Evolutionary conservation across 2,329 filamentous ascomycete genomes (phyloP).

Genomic region (Pyrenophora graminea): DNA sequence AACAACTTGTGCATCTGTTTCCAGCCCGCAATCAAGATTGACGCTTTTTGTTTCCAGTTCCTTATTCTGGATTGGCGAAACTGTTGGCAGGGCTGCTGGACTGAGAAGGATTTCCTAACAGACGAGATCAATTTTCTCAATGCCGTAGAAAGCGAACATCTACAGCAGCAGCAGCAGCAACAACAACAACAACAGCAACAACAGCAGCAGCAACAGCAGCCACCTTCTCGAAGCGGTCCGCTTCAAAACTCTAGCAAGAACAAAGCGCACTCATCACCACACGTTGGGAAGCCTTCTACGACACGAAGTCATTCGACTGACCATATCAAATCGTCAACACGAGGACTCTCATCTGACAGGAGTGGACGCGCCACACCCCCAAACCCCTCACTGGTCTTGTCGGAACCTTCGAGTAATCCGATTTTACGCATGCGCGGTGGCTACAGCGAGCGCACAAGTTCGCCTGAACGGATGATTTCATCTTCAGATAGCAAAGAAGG

Average conservation of each 20-base stretch:
- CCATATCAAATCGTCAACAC: slow-evolving; percentile 31
- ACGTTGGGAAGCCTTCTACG: slow-evolving; percentile 32
- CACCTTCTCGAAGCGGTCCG: slow-evolving; percentile 33
- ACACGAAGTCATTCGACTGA: slow-evolving; percentile 40
- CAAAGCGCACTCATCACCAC: slow-evolving; percentile 34
- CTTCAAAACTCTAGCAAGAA: slow-evolving; percentile 28
- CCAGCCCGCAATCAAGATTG: slow-evolving; percentile 95
- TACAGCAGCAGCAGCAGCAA: slow-evolving; percentile 4
- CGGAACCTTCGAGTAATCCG: slow-evolving; percentile 31
- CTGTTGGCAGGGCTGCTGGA: slow-evolving; percentile 96
- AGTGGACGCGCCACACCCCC: slow-evolving; percentile 41
- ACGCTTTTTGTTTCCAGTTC: slow-evolving; percentile 93
- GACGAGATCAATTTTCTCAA: slow-evolving; percentile 41
- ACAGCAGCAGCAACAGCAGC: slow-evolving; percentile 17
- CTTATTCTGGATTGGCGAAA: slow-evolving; percentile 93
- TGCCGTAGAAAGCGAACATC: slow-evolving; percentile 20
- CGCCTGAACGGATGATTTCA: slow-evolving; percentile 35
- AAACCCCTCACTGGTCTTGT: slow-evolving; percentile 25
- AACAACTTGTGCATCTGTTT: slow-evolving; percentile 96
- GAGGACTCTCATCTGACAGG: slow-evolving; percentile 39
- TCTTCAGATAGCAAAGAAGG: slow-evolving; percentile 39
- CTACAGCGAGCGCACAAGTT: slow-evolving; percentile 31
- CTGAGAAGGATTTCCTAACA: slow-evolving; percentile 70
- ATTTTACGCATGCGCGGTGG: slow-evolving; percentile 24
- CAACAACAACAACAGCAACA: slow-evolving; percentile 4